These are phyloP conservation scores for Phytophthora cajani DNA, from an alignment of 352 stramenopile genomes.

Conservation along the genomic window DNA sequence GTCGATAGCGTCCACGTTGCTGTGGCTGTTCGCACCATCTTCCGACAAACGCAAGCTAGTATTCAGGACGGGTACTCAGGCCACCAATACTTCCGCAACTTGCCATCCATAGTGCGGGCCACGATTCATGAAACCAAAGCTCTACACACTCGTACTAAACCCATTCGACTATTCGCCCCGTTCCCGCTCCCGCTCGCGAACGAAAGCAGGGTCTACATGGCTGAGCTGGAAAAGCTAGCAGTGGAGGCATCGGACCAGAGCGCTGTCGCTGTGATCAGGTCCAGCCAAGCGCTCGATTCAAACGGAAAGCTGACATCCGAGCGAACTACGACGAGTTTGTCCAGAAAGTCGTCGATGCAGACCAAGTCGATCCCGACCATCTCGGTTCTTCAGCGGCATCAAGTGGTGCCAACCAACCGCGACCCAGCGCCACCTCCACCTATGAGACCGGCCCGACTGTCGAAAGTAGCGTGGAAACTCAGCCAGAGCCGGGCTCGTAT, in stretches of 20 bases:
- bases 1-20: conserved; percentile 6
- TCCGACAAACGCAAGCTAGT: neutral
- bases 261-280: neutral
- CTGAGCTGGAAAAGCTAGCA: neutral
- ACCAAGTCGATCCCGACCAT: neutral
- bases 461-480: neutral
- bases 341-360: neutral
- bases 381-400: neutral
- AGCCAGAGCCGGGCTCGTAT: neutral
- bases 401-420: neutral
- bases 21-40: conserved; percentile 1
- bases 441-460: neutral
- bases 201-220: conserved; percentile 2
- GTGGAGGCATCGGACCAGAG: neutral
- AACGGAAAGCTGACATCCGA: neutral
- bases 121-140: neutral
- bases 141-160: neutral
- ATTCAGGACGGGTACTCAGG: neutral
- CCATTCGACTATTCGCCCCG: conserved; percentile 6
- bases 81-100: neutral
- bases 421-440: neutral
- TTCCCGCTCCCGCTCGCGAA: conserved; percentile 1
- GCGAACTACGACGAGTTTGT: neutral
- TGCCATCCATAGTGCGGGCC: neutral
- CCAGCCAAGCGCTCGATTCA: neutral